Conservation (phyloP, 371 early-diverging fungal species). For the Gilbertella persicaria region DNA sequence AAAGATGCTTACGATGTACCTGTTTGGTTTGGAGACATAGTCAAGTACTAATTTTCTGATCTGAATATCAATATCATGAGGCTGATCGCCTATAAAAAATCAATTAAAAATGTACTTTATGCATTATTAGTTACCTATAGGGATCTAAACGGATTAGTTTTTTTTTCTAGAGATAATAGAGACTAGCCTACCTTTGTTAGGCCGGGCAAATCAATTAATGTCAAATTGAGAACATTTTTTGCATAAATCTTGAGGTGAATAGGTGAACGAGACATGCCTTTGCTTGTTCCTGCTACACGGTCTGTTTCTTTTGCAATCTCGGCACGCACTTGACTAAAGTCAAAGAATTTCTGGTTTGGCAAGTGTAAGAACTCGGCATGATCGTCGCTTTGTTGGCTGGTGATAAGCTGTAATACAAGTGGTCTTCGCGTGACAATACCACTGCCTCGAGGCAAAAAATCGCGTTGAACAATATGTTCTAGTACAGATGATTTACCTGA, state of each 20-base stretch:
- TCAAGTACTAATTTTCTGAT: constrained; percentile 82
- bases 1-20: constrained; percentile 33
- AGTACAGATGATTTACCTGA: constrained; percentile 93
- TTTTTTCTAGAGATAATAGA: too few relatives aligned
- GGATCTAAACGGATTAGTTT: constrained; percentile 27
- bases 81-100: constrained; percentile 73
- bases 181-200: constrained; percentile 80
- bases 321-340: constrained; percentile 77
- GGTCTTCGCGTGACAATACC: constrained; percentile 95
- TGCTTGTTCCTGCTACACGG: constrained; percentile 83
- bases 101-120: constrained; percentile 2
- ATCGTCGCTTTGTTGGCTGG: constrained; percentile 51
- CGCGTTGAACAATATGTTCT: constrained; percentile 89
- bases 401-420: constrained; percentile 86
- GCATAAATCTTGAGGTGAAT: constrained; percentile 89
- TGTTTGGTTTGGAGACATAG: constrained; percentile 87
- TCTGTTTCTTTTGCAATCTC: constrained; percentile 92
- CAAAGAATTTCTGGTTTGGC: constrained; percentile 72
- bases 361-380: constrained; percentile 80
- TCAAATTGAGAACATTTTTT: constrained; percentile 84
- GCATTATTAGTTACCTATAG: constrained; percentile 37
- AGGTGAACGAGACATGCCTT: constrained; percentile 81
- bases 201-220: constrained; percentile 93
- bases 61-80: constrained; percentile 87
- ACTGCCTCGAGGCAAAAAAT: constrained; percentile 90